phyloP scores from a whole-genome alignment of 2,329 filamentous ascomycete genomes.

The Penicillium sclerotigenum region DNA sequence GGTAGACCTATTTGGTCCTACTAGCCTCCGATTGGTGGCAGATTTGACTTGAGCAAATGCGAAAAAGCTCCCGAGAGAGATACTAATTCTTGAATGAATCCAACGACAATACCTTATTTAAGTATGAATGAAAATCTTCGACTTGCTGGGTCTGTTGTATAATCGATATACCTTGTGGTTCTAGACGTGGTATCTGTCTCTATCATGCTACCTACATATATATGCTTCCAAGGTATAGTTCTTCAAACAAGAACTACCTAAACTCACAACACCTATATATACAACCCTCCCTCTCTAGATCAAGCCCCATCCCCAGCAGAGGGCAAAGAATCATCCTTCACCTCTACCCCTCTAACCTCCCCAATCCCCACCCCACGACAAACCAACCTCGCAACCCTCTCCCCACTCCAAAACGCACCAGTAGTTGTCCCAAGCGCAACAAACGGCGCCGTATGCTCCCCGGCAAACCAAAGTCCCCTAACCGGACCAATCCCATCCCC shows the following conservation, averaged over 20 bases:
- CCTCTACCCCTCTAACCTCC: constrained; percentile 18
- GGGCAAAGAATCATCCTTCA: constrained; percentile 35
- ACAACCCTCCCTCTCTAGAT: neutral
- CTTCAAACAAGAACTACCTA: neutral
- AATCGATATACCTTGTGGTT: neutral
- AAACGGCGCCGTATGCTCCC: constrained; percentile 88
- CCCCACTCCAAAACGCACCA: constrained; percentile 89
- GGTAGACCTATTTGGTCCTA: neutral
- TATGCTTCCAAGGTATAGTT: neutral
- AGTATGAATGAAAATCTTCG: constrained; percentile 4
- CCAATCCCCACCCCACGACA: constrained; percentile 29
- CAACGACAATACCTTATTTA: constrained; percentile 12
- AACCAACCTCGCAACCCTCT: constrained; percentile 65
- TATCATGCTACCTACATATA: neutral
- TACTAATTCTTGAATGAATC: constrained; percentile 26
- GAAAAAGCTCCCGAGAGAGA: constrained; percentile 13
- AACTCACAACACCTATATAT: neutral
- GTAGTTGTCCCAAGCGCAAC: constrained; percentile 83
- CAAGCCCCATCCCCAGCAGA: constrained; percentile 15
- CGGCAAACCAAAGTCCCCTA: constrained; percentile 76
- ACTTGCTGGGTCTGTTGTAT: neutral
- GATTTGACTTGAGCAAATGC: neutral
- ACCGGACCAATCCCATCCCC: constrained; percentile 51
- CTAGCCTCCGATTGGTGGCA: neutral
- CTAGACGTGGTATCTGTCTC: neutral